A percentile compares a stretch with the other conserved stretches of the same genome.
Conservation (phyloP, 192 early-diverging fungal genomes). For the Coemansia sp. region DNA sequence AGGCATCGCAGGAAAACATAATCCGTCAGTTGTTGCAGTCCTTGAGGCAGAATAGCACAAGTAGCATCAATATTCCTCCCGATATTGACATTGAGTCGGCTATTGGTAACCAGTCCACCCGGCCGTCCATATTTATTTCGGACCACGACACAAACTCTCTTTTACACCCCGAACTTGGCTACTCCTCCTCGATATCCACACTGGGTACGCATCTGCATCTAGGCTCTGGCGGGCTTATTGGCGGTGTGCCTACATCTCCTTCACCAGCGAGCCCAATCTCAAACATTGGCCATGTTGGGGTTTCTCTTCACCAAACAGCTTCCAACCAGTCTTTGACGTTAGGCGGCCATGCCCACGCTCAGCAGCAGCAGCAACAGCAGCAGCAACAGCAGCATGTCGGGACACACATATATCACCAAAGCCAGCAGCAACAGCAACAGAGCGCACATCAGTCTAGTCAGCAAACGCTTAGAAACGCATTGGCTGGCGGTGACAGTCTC, state of each 20-base stretch:
- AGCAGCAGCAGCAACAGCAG: slow-evolving; percentile 16
- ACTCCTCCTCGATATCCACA: slow-evolving; percentile 48
- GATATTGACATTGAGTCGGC: slow-evolving; percentile 52
- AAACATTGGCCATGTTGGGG: slow-evolving; percentile 40
- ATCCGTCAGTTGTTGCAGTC: slow-evolving; percentile 66
- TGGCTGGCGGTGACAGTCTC: slow-evolving; percentile 41
- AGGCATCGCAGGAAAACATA: slow-evolving; percentile 65
- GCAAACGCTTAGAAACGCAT: slow-evolving; percentile 35
- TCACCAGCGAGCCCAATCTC: slow-evolving; percentile 48
- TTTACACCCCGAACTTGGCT: slow-evolving; percentile 47
- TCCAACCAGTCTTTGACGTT: slow-evolving; percentile 39
- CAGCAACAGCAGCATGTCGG: slow-evolving; percentile 14
- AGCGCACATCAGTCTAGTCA: slow-evolving; percentile 26
- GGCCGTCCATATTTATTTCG: slow-evolving; percentile 54
- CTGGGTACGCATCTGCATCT: slow-evolving; percentile 47
- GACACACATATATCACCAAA: not conserved
- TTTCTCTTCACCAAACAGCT: slow-evolving; percentile 44
- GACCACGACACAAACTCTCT: slow-evolving; percentile 55
- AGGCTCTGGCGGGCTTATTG: slow-evolving; percentile 38
- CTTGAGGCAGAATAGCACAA: slow-evolving; percentile 38
- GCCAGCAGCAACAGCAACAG: slow-evolving; percentile 18
- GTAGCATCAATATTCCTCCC: slow-evolving; percentile 27
- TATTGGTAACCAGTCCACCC: slow-evolving; percentile 43
- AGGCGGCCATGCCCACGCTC: slow-evolving; percentile 15
- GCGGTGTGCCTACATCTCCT: slow-evolving; percentile 35